Percentiles rank a stretch among this genome's conserved stretches.
phyloP scores from a whole-genome alignment of 2,329 filamentous ascomycete species.

The Atkinsonella texensis region DNA sequence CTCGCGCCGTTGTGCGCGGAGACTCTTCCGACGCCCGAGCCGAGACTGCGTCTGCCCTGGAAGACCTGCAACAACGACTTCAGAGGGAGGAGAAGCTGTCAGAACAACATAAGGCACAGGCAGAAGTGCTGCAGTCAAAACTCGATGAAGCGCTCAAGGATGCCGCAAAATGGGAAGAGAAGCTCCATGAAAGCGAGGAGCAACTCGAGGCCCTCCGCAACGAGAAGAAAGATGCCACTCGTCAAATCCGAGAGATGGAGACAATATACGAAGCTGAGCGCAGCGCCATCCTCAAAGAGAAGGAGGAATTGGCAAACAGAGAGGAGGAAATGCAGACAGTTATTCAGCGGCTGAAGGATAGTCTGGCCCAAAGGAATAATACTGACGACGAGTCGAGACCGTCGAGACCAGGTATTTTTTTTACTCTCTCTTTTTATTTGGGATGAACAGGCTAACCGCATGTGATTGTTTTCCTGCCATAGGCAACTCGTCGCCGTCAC shows the following conservation, averaged over 20 bases:
- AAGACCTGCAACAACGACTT: constrained; percentile 74
- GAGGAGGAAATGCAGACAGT: constrained; percentile 87
- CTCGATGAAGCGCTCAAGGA: constrained; percentile 77
- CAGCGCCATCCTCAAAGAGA: constrained; percentile 77
- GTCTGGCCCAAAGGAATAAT: constrained; percentile 60
- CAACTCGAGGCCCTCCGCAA: constrained; percentile 69
- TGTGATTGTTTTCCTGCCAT: constrained; percentile 8
- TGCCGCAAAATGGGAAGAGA: constrained; percentile 78
- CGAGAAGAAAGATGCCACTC: constrained; percentile 71
- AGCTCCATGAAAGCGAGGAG: constrained; percentile 75
- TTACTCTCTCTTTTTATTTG: background rate
- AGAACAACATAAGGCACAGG: constrained; percentile 73
- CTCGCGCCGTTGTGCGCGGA: constrained; percentile 55
- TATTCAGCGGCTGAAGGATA: constrained; percentile 87
- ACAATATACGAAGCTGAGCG: constrained; percentile 86
- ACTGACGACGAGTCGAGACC: constrained; percentile 45
- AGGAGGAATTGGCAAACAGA: constrained; percentile 71
- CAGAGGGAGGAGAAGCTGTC: constrained; percentile 67
- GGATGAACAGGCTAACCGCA: constrained; percentile 10
- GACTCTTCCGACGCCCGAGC: constrained; percentile 59
- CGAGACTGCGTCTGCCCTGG: constrained; percentile 65
- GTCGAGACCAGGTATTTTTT: constrained; percentile 41
- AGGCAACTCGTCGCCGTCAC: constrained; percentile 50
- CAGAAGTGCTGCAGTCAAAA: constrained; percentile 71
- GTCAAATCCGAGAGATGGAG: constrained; percentile 84